Evolutionary conservation across 768 basidiomycete species (phyloP), one percentile per base, ranked within the genome.

Genomic region (Hortiboletus flavorubellus): DNA sequence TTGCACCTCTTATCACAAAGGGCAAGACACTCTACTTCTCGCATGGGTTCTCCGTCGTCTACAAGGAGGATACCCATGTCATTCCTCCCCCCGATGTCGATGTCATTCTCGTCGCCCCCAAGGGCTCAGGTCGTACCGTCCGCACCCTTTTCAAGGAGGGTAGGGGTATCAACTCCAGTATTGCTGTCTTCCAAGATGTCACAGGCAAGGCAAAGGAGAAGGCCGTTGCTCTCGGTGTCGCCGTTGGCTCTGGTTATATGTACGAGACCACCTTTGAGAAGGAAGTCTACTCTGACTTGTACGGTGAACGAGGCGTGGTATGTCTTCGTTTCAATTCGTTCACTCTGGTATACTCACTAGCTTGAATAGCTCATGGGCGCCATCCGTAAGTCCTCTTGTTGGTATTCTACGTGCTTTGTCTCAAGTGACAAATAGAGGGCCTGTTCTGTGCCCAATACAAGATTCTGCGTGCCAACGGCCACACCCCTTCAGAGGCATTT

Each of bases 11-110:
- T 68, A 95, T 98, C 80, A 98, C 94, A 74, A 93, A 95, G 84
- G 97, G 92, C 78, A 98, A 99, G 83, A 99, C 97, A n/a, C 89
- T 99, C 60, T 99, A 99, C 87, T 99, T 99, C 81, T 93, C 96
- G 7, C 97, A 99, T 73, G 97, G 97, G 68, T 99, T 99, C 88
- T 98, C 96, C 61, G 84, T 98, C 61, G 93, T 99, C 51, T 99
- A 88, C 86, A 93, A 95, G 81, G 85, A 99, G 7, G 93, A 97
- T 74, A 99, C 97, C 62, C 81, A 95, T 53, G 93, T 99, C 63
- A 66, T 95, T 53, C 91, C 93, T 59, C 97, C 97, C 44, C 67
- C 79, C 18, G 93, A 98, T 69, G 92, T 99, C 61, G 97, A 99
- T 71, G 97, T 99, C 66, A 98, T 99, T 73, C 91, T 99, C 65